Base-by-base conservation (phyloP, 768 basidiomycete species). In the Auriscalpium microsporum region DNA sequence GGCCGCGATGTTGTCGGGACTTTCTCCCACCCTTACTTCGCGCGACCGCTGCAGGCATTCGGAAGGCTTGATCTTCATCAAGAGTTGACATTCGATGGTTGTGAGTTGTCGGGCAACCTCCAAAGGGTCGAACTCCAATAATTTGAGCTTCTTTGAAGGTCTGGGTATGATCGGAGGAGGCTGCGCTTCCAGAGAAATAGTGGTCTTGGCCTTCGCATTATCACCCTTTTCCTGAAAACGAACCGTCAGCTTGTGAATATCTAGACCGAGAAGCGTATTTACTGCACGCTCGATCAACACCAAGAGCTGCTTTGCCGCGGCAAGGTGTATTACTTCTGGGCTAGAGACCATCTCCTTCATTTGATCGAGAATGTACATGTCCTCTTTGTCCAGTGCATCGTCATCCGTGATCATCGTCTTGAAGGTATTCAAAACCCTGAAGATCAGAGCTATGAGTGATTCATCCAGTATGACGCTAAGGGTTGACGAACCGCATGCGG, bases 41-140 rank as follows among this genome's bases (percentile, higher is more conserved):
- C 88, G 80, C 8, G 88, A 89, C 63, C 81, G 85, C 70, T 86
- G 83, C 17, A 98, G 73, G 72, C 92, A 97, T 68, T 98, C 95
- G 71, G 86, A 85, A 0, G 91, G 87, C 37, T 83, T 83, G 62
- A 98, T 95, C 68, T 81, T 84, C 70, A 87, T 86, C 72, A 92
- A 98, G 44, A 94, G 71, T 48, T 79, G 75, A 60, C 86, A 88
- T 69, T 98, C 95, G 74, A 94, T 77, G 56, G 96, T 84, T 1
- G 95, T 97, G 58, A 98, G 72, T 67, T 98, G 95, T 33, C 95
- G 79, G 0, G 94, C 95, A 16, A 98, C 69, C 69, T 98, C 95
- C 54, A 93, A 70, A 1, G 94, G 77, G 61, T 95, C 89, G 49
- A 98, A 80, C 64, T 98, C 95, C 19, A 82, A 70, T 10, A 98